A percentile compares a stretch with the other conserved stretches of the same genome.
phyloP scores from a whole-genome alignment of 106 monocot genomes.

The Gastrodia elata region DNA sequence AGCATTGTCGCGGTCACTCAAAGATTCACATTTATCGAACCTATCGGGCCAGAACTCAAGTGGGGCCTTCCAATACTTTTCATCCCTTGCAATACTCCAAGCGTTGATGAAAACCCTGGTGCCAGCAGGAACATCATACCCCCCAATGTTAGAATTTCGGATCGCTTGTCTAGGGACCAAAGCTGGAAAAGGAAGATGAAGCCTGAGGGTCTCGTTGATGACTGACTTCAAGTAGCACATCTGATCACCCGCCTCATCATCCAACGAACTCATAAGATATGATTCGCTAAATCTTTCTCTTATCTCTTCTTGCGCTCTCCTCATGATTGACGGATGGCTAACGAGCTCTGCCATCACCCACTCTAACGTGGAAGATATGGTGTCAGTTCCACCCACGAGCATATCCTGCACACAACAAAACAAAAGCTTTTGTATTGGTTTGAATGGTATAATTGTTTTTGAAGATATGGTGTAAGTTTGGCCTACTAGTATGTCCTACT shows the following conservation, averaged over 20 bases:
- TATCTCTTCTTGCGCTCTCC: slow-evolving; percentile 20
- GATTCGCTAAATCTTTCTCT: too few species aligned
- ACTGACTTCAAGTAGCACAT: slow-evolving; percentile 21
- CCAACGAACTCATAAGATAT: too few species aligned
- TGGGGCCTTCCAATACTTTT: slow-evolving; percentile 17
- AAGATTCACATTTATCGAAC: too few species aligned
- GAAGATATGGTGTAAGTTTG: too few species aligned
- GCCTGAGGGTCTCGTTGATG: slow-evolving; percentile 26
- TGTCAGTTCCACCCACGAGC: slow-evolving; percentile 19
- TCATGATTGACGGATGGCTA: slow-evolving; percentile 19
- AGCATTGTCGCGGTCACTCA: slow-evolving; percentile 9
- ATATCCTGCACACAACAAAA: too few species aligned
- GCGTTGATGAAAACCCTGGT: slow-evolving; percentile 27
- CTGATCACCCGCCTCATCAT: too few species aligned
- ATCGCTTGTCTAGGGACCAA: slow-evolving; percentile 20
- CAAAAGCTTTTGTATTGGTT: too few species aligned
- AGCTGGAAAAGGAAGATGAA: slow-evolving; percentile 20
- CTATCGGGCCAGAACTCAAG: slow-evolving; percentile 32
- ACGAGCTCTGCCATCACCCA: slow-evolving; percentile 29
- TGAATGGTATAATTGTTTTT: too few species aligned
- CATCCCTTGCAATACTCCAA: slow-evolving; percentile 14
- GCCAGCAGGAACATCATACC: slow-evolving; percentile 20
- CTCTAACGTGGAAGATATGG: slow-evolving; percentile 13
- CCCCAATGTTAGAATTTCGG: slow-evolving; percentile 6
- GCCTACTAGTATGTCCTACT: too few species aligned